Evolutionary conservation across 2,329 filamentous ascomycete species (phyloP).

Genomic region (Phialophora chinensis): DNA sequence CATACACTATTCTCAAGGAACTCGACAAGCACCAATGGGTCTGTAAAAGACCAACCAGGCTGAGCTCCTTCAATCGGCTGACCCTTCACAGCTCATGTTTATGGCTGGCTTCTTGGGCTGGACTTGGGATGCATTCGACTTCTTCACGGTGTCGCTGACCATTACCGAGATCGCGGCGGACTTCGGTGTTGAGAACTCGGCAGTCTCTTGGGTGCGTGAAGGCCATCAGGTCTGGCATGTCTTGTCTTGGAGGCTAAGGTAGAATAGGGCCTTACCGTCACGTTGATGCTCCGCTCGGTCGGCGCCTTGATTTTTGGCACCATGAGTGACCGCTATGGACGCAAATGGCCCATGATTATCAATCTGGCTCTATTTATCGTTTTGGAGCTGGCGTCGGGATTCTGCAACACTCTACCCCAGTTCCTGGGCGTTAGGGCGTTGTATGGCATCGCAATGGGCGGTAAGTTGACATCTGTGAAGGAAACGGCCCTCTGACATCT

Average conservation of each 20-base stretch:
- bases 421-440: neutral
- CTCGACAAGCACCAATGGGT: neutral
- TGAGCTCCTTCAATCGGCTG: constrained; percentile 40
- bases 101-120: constrained; percentile 49
- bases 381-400: neutral
- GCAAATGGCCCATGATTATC: constrained; percentile 64
- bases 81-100: constrained; percentile 66
- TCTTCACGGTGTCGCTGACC: constrained; percentile 65
- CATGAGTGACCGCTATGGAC: constrained; percentile 57
- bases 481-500: neutral
- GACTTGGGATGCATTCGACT: constrained; percentile 64
- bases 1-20: neutral
- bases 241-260: neutral
- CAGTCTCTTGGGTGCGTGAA: constrained; percentile 64
- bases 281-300: neutral
- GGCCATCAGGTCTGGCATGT: constrained; percentile 36
- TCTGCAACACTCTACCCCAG: neutral
- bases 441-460: neutral
- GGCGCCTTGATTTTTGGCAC: neutral
- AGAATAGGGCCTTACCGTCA: neutral
- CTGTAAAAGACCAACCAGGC: neutral
- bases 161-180: constrained; percentile 58
- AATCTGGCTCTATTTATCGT: constrained; percentile 51
- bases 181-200: constrained; percentile 60
- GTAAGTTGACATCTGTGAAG: neutral